Percentiles rank a stretch among this genome's conserved stretches.
Conservation (phyloP, 345 rosid genomes). For the Noccaea bulbosa region DNA sequence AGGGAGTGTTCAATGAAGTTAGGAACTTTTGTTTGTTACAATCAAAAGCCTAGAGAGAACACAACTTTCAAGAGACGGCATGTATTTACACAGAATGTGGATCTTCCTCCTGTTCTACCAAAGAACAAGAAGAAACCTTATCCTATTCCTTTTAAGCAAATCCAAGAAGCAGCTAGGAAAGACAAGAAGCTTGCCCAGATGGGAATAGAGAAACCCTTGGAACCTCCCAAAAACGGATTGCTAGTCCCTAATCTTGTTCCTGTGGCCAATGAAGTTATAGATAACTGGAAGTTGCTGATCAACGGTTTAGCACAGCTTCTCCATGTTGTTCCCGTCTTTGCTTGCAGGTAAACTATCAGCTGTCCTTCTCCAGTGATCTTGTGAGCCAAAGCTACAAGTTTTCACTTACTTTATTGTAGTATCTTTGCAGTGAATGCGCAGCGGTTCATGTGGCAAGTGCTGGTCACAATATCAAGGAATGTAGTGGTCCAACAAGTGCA, state of each 20-base stretch:
- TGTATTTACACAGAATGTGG: conserved; percentile 64
- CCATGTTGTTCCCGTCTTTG: conserved; percentile 72
- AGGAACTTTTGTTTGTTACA: conserved; percentile 49
- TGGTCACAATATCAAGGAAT: conserved; percentile 71
- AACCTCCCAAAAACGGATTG: conserved; percentile 84
- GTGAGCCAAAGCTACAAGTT: background rate
- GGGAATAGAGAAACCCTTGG: conserved; percentile 82
- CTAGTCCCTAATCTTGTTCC: conserved; percentile 77
- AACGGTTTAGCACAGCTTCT: conserved; percentile 80
- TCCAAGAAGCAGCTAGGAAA: conserved; percentile 60
- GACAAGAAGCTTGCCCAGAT: conserved; percentile 73
- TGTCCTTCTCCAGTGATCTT: background rate
- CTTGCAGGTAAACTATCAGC: conserved; percentile 59
- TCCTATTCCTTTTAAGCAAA: conserved; percentile 72
- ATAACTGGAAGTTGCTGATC: conserved; percentile 81
- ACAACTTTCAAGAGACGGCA: conserved; percentile 40
- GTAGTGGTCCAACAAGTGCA: conserved; percentile 54
- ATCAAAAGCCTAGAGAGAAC: conserved; percentile 43
- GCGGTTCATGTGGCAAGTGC: conserved; percentile 74
- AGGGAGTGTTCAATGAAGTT: conserved; percentile 38
- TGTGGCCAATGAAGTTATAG: conserved; percentile 67
- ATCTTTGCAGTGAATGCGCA: conserved; percentile 65
- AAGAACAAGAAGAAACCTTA: conserved; percentile 87
- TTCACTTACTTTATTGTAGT: background rate
- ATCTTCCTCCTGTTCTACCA: conserved; percentile 74